phyloP scores from a whole-genome alignment of 768 basidiomycete genomes.

The Asterophora lycoperdoides region DNA sequence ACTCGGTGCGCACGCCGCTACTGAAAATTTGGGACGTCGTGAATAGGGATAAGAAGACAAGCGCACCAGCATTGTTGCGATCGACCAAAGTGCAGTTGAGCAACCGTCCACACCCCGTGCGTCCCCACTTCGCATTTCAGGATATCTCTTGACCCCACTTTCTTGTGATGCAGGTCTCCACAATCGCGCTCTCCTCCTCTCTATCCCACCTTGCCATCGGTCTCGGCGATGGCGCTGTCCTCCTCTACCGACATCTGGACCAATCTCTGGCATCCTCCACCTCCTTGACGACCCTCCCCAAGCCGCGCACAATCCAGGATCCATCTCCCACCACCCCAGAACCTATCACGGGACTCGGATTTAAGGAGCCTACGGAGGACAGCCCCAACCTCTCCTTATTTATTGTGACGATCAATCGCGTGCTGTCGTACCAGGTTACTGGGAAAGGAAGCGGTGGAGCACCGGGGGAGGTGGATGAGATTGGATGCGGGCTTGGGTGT shows the following conservation, averaged over 20 bases:
- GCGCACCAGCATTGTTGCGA: slow-evolving; percentile 60
- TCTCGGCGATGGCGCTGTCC: slow-evolving; percentile 90
- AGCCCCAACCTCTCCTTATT: slow-evolving; percentile 59
- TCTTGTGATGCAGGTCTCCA: slow-evolving; percentile 52
- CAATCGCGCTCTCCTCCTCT: slow-evolving; percentile 71
- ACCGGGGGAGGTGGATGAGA: slow-evolving; percentile 75
- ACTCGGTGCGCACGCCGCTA: slow-evolving; percentile 56
- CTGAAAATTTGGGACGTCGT: slow-evolving; percentile 90
- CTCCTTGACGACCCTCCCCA: slow-evolving; percentile 75
- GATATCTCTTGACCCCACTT: slow-evolving; percentile 3
- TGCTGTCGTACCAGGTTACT: slow-evolving; percentile 70
- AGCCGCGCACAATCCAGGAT: slow-evolving; percentile 81
- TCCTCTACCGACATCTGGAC: slow-evolving; percentile 87
- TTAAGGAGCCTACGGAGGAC: slow-evolving; percentile 58
- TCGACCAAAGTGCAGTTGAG: slow-evolving; percentile 73
- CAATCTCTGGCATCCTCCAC: slow-evolving; percentile 77
- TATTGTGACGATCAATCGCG: slow-evolving; percentile 83
- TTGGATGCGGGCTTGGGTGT: slow-evolving; percentile 82
- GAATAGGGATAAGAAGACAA: slow-evolving; percentile 61
- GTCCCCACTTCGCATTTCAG: slow-evolving; percentile 9
- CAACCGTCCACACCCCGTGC: slow-evolving; percentile 76
- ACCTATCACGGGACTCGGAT: slow-evolving; percentile 90
- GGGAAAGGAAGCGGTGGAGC: slow-evolving; percentile 66
- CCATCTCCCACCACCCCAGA: slow-evolving; percentile 53
- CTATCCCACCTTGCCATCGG: slow-evolving; percentile 88